Evolutionary conservation across 495 filamentous ascomycete species (phyloP).

Genomic region (Cenococcum geophilum): DNA sequence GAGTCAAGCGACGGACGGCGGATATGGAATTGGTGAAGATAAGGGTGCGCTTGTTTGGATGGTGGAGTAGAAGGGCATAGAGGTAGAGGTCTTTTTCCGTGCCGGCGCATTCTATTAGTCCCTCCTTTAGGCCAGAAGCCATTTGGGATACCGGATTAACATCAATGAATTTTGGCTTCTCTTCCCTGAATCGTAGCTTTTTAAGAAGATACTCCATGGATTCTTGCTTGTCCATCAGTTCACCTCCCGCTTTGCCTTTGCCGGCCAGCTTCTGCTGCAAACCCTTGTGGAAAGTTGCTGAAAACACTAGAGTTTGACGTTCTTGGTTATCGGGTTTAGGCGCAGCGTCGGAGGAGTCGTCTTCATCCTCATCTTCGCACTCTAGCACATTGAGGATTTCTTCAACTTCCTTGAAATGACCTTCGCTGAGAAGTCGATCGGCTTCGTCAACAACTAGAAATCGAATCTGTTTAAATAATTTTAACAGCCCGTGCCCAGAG

Average conservation of each 20-base stretch:
- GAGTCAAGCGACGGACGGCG: conserved; percentile 78
- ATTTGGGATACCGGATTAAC: conserved; percentile 82
- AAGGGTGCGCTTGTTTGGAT: conserved; percentile 70
- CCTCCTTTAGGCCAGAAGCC: conserved; percentile 79
- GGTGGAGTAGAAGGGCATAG: conserved; percentile 77
- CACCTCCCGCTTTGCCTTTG: conserved; percentile 53
- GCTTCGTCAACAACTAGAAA: conserved; percentile 94
- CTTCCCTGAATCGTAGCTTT: conserved; percentile 78
- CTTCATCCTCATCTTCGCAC: conserved; percentile 43
- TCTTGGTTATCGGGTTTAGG: conserved; percentile 20
- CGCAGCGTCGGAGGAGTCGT: conserved; percentile 39
- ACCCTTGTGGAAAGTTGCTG: conserved; percentile 86
- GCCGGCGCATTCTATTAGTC: conserved; percentile 81
- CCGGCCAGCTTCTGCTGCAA: conserved; percentile 85
- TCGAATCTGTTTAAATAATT: conserved; percentile 60
- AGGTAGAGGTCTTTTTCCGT: conserved; percentile 97
- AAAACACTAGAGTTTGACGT: conserved; percentile 93
- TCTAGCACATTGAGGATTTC: conserved; percentile 77
- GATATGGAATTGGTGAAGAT: conserved; percentile 95
- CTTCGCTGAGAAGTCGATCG: conserved; percentile 84
- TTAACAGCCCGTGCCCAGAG: conserved; percentile 52
- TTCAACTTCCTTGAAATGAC: conserved; percentile 88
- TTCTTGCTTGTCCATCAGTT: conserved; percentile 62
- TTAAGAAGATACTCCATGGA: conserved; percentile 89
- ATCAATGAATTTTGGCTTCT: conserved; percentile 85